Base-by-base conservation (phyloP, 768 basidiomycete species). In the Coprinellus aureogranulatus region DNA sequence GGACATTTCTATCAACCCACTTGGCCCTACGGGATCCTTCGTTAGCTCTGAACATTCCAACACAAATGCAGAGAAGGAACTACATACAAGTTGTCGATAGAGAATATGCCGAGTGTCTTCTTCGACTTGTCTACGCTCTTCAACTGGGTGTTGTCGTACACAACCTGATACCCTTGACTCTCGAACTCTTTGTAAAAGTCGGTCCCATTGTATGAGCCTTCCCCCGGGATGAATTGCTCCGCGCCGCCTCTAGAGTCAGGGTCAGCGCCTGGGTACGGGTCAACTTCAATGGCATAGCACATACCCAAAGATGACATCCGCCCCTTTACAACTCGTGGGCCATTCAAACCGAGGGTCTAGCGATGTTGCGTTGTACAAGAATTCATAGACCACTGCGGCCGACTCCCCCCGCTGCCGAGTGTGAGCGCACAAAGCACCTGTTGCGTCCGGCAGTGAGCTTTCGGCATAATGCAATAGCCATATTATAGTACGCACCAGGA, bases 61-160 rank as follows among this genome's bases (percentile, higher is more conserved):
- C 42, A 22, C 22, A 10, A 16, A 46, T 6, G 22, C 2, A 41
- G 27, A 41, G 20, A 57, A 34, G 20, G 27, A 30, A 28, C 9
- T 9, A 53, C 65, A 54, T 55, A 68, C 68, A 70, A 57, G 54
- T 68, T 67, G 46, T 62, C 57, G 74, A 73, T 67, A 1, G 73
- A 75, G 65, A 79, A 79, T 56, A 79, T 77, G 30, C 77, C 77
- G n/a, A 79, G 66, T 0, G 72, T 70, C 65, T 75, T 77, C 44
- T 72, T 64, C 28, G 69, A 71, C 50, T 60, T 72, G 10, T 60
- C 63, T 5, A 70, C 65, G 22, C 64, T 63, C 53, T 69, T 61
- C 14, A 79, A 68, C 28, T 70, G 63, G 6, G 70, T 69, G 28
- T 75, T 76, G 61, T 68, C 70, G 58, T 70, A 67, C 10, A 77